Evolutionary conservation across 768 basidiomycete species (phyloP), one percentile per base, ranked within the genome.

Genomic region (Tremella yokohamensis): DNA sequence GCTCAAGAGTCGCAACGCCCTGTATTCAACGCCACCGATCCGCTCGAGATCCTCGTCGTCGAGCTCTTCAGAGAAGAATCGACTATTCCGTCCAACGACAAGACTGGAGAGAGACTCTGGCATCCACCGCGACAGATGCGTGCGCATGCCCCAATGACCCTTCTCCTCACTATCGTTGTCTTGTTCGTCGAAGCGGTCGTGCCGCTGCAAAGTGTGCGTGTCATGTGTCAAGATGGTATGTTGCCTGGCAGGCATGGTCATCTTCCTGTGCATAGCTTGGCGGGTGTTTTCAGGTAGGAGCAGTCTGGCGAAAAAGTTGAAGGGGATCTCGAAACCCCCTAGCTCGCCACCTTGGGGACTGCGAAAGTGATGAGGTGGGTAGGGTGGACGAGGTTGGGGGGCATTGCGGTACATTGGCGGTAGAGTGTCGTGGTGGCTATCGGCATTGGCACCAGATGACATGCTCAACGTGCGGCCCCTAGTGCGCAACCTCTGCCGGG

Each of bases 1-100:
- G 39, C 62, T 65, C 57, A 75, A 54, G 40, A 72, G 57, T 47
- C 63, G 62, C 40, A 74, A 49, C 13, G 71, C 73, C 26, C 67
- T 52, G 44, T 75, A 75, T 44, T 75, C 73, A 2, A 75, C 67
- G 0, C 69, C 73, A 0, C 70, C 73, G 24, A 75, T 51, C 57
- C 65, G 60, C 47, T 75, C 73, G 50, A 75, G 40, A 24, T 69
- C 67, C 22, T 72, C 69, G 52, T 69, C 67, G 22, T 68, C 67
- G 52, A 75, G 62, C 49, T 72, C 71, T 40, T 75, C 70, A 7
- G 67, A 64, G 52, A 52, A 75, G 49, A 75, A 72, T 4, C 67
- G 61, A 44, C 65, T 66, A 44, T 75, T 75, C 13, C 73, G 56
- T 2, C 73, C 73, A 11, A 74, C 58, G 1, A 74, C 70, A n/a